Conservation (phyloP, 305 asterid genomes). For the Rubia peregrina region DNA sequence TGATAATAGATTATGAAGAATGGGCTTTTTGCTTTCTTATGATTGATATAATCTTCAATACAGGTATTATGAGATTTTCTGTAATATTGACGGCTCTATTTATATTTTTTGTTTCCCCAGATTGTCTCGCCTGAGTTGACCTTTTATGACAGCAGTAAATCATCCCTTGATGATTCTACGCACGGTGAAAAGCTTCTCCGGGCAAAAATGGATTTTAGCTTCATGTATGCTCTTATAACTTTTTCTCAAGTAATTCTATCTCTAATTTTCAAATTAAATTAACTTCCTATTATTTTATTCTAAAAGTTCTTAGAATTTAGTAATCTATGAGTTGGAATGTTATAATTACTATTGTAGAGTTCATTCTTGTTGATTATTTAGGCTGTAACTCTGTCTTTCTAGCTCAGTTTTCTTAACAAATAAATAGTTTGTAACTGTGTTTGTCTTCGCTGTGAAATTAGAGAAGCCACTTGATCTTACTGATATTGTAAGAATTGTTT, state of each 20-base stretch:
- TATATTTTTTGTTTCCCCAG: slow-evolving; percentile 34
- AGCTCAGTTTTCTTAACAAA: background rate
- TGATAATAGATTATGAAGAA: background rate
- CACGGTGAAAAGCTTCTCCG: slow-evolving; percentile 97
- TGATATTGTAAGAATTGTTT: background rate
- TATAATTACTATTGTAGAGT: background rate
- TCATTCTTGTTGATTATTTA: background rate
- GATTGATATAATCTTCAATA: background rate
- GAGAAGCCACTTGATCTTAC: background rate
- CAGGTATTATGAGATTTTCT: slow-evolving; percentile 5
- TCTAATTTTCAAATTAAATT: background rate
- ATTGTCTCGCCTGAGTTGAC: slow-evolving; percentile 98
- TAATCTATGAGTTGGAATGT: background rate
- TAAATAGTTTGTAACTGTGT: background rate
- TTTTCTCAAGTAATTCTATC: background rate
- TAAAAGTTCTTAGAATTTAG: background rate
- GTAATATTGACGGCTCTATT: background rate
- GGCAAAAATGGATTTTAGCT: slow-evolving; percentile 89
- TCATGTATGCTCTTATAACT: slow-evolving; percentile 55
- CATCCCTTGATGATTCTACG: slow-evolving; percentile 76
- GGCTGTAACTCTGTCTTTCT: background rate
- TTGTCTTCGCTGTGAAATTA: background rate
- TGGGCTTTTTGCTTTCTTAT: background rate
- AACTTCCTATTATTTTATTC: slow-evolving; percentile 1
- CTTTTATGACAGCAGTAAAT: slow-evolving; percentile 85